Percentiles rank a stretch among this genome's conserved stretches.
Evolutionary conservation across 345 rosid species (phyloP).

Genomic region (Moricandia moricandioides): DNA sequence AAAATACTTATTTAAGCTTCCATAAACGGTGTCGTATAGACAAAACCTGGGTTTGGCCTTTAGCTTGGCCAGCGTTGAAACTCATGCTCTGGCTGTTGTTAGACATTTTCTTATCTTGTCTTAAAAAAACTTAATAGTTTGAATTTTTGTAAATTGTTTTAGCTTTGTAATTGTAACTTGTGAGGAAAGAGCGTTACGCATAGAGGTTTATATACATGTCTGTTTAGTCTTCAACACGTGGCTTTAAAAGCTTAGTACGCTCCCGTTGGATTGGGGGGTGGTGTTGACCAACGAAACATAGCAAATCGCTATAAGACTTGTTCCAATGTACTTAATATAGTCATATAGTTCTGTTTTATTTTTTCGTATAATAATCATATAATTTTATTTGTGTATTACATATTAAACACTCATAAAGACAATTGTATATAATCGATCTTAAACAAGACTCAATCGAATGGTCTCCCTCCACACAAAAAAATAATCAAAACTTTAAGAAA

Average conservation of each 20-base stretch:
- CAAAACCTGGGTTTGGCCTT: slow-evolving; percentile 58
- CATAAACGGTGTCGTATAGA: background rate
- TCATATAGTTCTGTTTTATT: background rate
- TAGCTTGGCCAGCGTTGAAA: slow-evolving; percentile 54
- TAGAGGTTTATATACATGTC: slow-evolving; percentile 18
- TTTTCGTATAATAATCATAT: background rate
- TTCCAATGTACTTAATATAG: background rate
- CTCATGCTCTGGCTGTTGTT: slow-evolving; percentile 49
- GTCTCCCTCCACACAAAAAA: background rate
- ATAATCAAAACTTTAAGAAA: background rate
- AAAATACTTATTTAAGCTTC: background rate
- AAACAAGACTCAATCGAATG: background rate
- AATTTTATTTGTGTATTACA: background rate
- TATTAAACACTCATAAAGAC: background rate
- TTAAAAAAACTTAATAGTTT: background rate
- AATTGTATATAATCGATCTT: background rate
- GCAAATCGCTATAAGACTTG: slow-evolving; percentile 23
- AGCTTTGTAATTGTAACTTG: slow-evolving; percentile 5
- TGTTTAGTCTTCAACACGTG: background rate
- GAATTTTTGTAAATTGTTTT: no score
- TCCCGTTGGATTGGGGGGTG: slow-evolving; percentile 25
- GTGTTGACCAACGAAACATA: slow-evolving; percentile 18
- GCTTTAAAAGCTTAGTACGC: background rate
- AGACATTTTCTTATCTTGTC: slow-evolving; percentile 30
- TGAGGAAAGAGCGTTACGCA: background rate